Percentiles rank a stretch among this genome's conserved stretches.
Conservation (phyloP, 306 rosid genomes). For the Crotalaria pallida region DNA sequence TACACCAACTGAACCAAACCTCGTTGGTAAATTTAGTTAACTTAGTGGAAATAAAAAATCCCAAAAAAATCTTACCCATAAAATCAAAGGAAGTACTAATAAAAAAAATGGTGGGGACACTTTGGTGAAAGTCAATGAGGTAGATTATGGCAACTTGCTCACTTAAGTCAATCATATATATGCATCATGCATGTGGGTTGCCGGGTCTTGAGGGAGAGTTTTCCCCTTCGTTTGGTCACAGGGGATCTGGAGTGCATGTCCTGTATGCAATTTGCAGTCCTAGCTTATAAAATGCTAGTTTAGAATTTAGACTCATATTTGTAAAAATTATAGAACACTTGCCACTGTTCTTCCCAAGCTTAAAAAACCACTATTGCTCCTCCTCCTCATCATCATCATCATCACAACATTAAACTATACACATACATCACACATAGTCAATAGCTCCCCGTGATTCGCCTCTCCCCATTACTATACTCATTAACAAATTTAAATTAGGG, state of each 20-base stretch:
- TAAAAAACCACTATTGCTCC: not conserved
- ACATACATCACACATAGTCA: not conserved
- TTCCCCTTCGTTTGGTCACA: not conserved
- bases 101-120: no score
- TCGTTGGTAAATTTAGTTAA: no score
- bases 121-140: no score
- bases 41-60: no score
- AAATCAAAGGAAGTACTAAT: no score
- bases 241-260: not conserved
- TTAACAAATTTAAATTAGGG: not conserved
- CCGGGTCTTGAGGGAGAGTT: not conserved
- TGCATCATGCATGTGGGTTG: not conserved
- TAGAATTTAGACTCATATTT: not conserved
- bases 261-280: not conserved
- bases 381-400: no score
- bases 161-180: not conserved
- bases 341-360: not conserved
- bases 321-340: no score
- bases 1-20: no score
- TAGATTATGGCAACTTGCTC: not conserved
- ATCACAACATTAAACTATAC: no score
- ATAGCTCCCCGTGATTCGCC: not conserved
- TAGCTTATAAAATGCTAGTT: not conserved
- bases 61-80: no score
- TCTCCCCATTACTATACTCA: not conserved